Evolutionary conservation across 1,284 basidiomycete species (phyloP).

Genomic region (Cutaneotrichosporon cutaneum): DNA sequence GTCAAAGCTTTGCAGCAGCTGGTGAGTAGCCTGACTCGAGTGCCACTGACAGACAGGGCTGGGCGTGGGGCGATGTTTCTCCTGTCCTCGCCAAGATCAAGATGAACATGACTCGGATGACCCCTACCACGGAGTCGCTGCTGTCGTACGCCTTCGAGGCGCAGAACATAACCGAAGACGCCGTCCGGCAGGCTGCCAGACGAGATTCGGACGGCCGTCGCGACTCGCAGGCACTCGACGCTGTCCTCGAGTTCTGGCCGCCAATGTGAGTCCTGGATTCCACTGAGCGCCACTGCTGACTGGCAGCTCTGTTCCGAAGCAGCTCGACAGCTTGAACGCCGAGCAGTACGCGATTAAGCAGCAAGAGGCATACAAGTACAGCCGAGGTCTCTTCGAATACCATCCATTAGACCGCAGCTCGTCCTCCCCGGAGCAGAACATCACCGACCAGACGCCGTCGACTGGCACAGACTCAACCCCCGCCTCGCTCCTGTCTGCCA

Average conservation of each 20-base stretch:
- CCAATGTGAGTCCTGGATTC: constrained; percentile 21
- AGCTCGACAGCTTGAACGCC: constrained; percentile 5
- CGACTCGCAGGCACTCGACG: constrained; percentile 8
- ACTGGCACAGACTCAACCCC: not conserved
- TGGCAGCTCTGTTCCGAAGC: constrained; percentile 8
- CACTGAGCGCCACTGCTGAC: no score
- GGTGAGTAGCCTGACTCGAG: constrained; percentile 21
- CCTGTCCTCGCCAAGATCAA: constrained; percentile 26
- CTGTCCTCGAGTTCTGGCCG: constrained; percentile 23
- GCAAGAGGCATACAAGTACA: not conserved
- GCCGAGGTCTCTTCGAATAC: not conserved
- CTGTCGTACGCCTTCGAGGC: constrained; percentile 9
- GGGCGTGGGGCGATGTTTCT: constrained; percentile 36
- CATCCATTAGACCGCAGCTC: not conserved
- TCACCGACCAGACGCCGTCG: not conserved
- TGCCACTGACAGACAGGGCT: constrained; percentile 13
- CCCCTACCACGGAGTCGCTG: constrained; percentile 27
- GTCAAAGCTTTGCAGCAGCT: constrained; percentile 38
- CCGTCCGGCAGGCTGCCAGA: not conserved
- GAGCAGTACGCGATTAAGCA: not conserved
- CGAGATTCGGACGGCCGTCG: constrained; percentile 6
- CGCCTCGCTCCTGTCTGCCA: not conserved
- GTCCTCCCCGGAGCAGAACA: not conserved
- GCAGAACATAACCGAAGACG: not conserved
- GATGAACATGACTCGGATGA: constrained; percentile 32